phyloP scores from a whole-genome alignment of 2,329 filamentous ascomycete species.

The Calonectria henricotiae region DNA sequence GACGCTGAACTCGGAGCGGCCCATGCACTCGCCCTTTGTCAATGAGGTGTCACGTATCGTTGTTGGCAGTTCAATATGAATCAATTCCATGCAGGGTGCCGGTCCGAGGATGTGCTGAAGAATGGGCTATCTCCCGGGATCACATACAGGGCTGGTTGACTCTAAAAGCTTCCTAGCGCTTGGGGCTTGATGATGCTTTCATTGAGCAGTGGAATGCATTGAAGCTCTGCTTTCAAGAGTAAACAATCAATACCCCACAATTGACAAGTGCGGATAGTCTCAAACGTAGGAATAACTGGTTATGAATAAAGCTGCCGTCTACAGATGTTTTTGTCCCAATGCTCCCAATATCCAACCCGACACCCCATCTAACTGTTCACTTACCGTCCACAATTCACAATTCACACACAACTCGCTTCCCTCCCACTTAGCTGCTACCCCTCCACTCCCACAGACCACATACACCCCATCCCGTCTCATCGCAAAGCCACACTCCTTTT shows the following conservation, averaged over 20 bases:
- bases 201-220: neutral
- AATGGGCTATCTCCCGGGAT: neutral
- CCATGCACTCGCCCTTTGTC: constrained; percentile 1
- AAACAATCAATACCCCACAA: constrained; percentile 21
- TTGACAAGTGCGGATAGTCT: constrained; percentile 7
- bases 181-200: neutral
- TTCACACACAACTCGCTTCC: neutral
- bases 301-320: neutral
- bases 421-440: neutral
- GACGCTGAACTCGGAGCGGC: constrained; percentile 4
- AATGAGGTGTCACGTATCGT: constrained; percentile 7
- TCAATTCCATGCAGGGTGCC: constrained; percentile 12
- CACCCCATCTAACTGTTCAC: neutral
- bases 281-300: neutral
- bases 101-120: constrained; percentile 12
- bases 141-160: neutral
- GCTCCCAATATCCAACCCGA: neutral
- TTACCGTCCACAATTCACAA: no score
- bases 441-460: constrained; percentile 21
- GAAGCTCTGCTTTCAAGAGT: neutral
- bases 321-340: no score
- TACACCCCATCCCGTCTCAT: constrained; percentile 16
- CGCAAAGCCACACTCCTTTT: constrained; percentile 26
- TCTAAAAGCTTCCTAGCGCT: neutral
- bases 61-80: constrained; percentile 4